Conservation (phyloP, 768 basidiomycete species). For the Gautieria morchelliformis region DNA sequence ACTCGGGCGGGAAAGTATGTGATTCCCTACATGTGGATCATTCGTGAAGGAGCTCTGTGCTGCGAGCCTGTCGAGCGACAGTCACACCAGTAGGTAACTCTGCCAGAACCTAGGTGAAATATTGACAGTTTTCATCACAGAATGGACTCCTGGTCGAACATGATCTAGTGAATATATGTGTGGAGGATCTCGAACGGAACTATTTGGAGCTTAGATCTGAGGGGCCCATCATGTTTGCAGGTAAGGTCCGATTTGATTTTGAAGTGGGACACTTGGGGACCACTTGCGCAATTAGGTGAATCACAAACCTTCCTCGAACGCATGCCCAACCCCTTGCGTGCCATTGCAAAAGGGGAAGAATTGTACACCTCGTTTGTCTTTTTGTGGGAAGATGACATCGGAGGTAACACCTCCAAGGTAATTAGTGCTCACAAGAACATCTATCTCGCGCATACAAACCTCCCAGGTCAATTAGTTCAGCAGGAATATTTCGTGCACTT, state of each 20-base stretch:
- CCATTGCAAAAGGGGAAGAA: background rate
- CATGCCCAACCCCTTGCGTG: constrained; percentile 7
- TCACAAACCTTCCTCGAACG: background rate
- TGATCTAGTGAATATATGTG: too few relatives aligned
- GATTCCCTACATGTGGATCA: too few relatives aligned
- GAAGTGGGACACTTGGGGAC: background rate
- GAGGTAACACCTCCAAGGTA: constrained; percentile 10
- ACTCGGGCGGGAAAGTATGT: background rate
- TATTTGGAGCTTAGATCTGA: too few relatives aligned
- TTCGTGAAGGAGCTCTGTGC: background rate
- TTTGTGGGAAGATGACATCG: constrained; percentile 9
- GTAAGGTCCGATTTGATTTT: background rate
- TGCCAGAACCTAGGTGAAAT: too few relatives aligned
- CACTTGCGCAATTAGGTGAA: background rate
- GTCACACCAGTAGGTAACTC: too few relatives aligned
- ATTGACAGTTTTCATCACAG: too few relatives aligned
- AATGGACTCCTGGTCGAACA: too few relatives aligned
- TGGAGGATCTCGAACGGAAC: too few relatives aligned
- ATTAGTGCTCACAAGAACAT: constrained; percentile 7
- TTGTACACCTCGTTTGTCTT: constrained; percentile 7
- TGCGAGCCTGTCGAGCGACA: background rate
- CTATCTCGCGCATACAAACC: constrained; percentile 4
- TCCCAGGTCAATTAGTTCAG: constrained; percentile 1
- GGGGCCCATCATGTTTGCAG: too few relatives aligned
- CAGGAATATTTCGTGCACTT: too few relatives aligned